Base-by-base conservation (phyloP, 2,329 filamentous ascomycete species). In the Paecilomyces fulvus region DNA sequence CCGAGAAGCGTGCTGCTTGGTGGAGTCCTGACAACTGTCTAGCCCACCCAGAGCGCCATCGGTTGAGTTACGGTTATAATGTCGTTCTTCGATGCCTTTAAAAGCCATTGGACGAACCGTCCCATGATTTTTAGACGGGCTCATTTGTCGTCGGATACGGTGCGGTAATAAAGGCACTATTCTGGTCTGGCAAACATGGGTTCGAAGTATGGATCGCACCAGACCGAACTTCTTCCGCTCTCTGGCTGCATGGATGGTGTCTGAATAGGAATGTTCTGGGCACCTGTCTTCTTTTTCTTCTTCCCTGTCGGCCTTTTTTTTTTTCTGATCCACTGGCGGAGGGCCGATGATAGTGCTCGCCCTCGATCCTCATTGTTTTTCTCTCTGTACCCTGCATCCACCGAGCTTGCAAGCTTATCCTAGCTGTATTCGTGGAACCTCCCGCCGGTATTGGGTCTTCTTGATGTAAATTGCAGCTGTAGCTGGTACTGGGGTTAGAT, bases 1-100 rank as follows among this genome's bases (percentile, higher is more conserved):
- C 52, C 51, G 53, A 60, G 55, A 43, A 43, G 52, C 53, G 58
- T 60, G 58, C 56, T 63, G 61, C 52, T 54, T 57, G 60, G 63
- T 66, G 61, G 63, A 60, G 61, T 59, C 58, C 59, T 65, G 61
- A 63, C 64, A 64, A 58, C 60, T 63, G 56, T 60, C 61, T 59
- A 61, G 58, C 56, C 63, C 61, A 63, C 63, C 48, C 54, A 52
- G 51, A 53, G 25, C 58, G 49, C 51, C 33, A 48, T 50, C 53
- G 49, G 50, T 33, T 28, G n/a, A n/a, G 28, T 21, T 52, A 28
- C 12, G 17, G 30, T 37, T n/a, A 51, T 43, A 49, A 51, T n/a
- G 48, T 52, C 48, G 37, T 51, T 56, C 51, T 57, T 54, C 33
- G 23, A 57, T 55, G 49, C 48, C 20, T 49, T 49, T 49, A 25